Base-by-base conservation (phyloP, 176 grass and related monocot genomes). In the Eragrostis nindensis region DNA sequence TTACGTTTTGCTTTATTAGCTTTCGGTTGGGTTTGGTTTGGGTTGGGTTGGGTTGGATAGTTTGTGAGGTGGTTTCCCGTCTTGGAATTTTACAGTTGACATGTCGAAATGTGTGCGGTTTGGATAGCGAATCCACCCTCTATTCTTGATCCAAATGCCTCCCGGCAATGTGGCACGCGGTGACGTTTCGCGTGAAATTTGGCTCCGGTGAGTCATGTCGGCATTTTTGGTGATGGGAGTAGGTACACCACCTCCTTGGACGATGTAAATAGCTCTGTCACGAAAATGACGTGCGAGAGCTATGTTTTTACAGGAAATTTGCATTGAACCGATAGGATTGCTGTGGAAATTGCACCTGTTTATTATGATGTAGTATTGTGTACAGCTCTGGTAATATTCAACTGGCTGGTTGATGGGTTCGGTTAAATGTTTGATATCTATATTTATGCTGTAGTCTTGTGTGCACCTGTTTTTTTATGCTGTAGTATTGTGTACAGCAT, bases 181-280 rank as follows among this genome's bases (percentile, higher is more conserved):
- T 57, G 18, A 24, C 39, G 19, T 70, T 66, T 63, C 38, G 38
- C 47, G 65, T 59, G 59, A 85, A 57, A 60, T 9, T 32, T 43
- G 40, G 24, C 22, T 47, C 8, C 25, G 56, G n/a, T 12, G 56
- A 60, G 10, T 66, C 66, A 19, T 59, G 76, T 63, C 69, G 60
- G 52, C 70, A 16, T 75, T 80, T 69, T 29, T 69, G 76, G 62
- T 68, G 70, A 45, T 57, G 25, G 39, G 36, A 30, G 46, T 48
- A 43, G 45, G 62, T 74, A 18, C 79, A 72, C 48, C 73, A 26
- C 39, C 19, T 46, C 32, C 56, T 19, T 30, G 70, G 73, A 71
- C 44, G 55, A 77, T 82, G 75, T 54, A 24, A 61, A 24, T 27
- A 21, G 21, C 59, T 71, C 75, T 84, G 3, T 30, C 14, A 53